Base-by-base conservation (phyloP, 2,329 filamentous ascomycete genomes). In the Herpotrichia juniperi region DNA sequence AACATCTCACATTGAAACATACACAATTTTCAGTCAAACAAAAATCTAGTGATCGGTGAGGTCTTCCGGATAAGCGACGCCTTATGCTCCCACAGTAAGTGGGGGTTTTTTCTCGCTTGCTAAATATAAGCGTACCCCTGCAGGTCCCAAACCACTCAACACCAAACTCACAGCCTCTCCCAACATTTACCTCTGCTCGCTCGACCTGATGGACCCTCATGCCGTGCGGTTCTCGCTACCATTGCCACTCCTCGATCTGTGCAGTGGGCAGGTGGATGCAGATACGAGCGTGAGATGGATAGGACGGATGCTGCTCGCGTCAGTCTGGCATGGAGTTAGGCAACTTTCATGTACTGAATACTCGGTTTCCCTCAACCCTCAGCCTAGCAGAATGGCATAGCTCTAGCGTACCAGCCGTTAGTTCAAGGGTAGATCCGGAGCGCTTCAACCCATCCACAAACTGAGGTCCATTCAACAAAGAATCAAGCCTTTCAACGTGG, bases 281-380 rank as follows among this genome's bases (percentile, higher is more conserved):
- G 26, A 44, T 44, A 44, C 42, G 42, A 31, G 42, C 25, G 26
- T 31, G 22, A 44, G 42, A 19, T 31, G 42, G 39, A 44, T 31
- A 44, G 12, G 26, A 3, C 25, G 42, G 42, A 21, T 44, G 17
- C 17, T 37, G 34, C 34, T 37, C 34, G 17, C 34, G 17, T 37
- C 4, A 19, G 17, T 37, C 16, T 7, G n/a, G 4, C 4, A 21
- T 7, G 34, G 12, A 3, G 6, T 37, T 6, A 7, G 17, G n/a
- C 8, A 14, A 5, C 7, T 4, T 37, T 19, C 8, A 17, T 37
- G 34, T 7, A 37, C 12, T 19, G 34, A 14, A 37, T 37, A 17
- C 34, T n/a, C 17, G 34, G 11, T 14, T 19, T 21, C 14, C n/a
- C 17, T 21, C 16, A 19, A 19, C 16, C 4, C 34, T 37, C 16